phyloP scores from a whole-genome alignment of 495 filamentous ascomycete genomes.

The Tuber umbilicatum region DNA sequence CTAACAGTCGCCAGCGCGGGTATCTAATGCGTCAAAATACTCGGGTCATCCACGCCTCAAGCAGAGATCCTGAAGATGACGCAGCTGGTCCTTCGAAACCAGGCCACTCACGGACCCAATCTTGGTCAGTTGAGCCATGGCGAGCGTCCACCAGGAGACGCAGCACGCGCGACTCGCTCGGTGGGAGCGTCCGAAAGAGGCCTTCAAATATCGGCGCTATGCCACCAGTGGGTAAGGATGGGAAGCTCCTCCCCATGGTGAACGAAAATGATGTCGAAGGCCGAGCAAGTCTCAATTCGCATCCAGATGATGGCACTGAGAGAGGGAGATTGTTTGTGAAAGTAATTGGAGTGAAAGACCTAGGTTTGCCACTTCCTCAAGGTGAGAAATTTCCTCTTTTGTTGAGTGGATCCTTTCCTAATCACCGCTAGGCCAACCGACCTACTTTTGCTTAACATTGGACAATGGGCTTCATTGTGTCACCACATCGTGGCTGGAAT shows the following conservation, averaged over 20 bases:
- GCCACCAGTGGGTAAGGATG: constrained; percentile 81
- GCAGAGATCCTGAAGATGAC: constrained; percentile 53
- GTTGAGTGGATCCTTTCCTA: constrained; percentile 38
- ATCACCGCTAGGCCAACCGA: constrained; percentile 65
- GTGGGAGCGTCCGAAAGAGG: constrained; percentile 45
- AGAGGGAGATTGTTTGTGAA: constrained; percentile 93
- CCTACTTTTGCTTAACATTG: constrained; percentile 86
- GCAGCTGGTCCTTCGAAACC: constrained; percentile 58
- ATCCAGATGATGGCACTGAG: constrained; percentile 72
- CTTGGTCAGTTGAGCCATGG: constrained; percentile 96
- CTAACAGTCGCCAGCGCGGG: constrained; percentile 82
- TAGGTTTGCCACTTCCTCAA: constrained; percentile 82
- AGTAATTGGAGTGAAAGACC: constrained; percentile 90
- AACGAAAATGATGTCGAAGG: constrained; percentile 30
- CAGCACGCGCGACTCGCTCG: constrained; percentile 54
- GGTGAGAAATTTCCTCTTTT: constrained; percentile 52
- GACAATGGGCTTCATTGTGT: constrained; percentile 98
- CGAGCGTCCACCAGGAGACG: constrained; percentile 67
- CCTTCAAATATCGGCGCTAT: constrained; percentile 60
- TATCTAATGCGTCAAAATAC: constrained; percentile 99
- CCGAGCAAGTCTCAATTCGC: constrained; percentile 46
- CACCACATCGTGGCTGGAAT: constrained; percentile 88
- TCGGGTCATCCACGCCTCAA: constrained; percentile 85
- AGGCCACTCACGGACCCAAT: constrained; percentile 66
- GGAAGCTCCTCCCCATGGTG: constrained; percentile 59